Base-by-base conservation (phyloP, 768 basidiomycete genomes). In the Xanthoconium purpureum region DNA sequence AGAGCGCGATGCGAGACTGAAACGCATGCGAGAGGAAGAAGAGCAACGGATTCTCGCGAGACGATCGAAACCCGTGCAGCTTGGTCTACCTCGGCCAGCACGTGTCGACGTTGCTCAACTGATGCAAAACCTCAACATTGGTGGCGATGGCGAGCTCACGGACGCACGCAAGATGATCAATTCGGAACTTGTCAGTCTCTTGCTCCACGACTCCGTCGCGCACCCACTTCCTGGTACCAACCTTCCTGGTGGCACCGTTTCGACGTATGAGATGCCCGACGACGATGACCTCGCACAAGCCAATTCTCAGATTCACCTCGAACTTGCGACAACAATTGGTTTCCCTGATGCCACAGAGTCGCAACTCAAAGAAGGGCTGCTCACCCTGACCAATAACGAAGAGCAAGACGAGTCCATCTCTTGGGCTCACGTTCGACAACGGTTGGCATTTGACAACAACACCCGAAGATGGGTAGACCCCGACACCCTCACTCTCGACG, bases 201-300 rank as follows among this genome's bases (percentile, higher is more conserved):
- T 98, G 56, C 81, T 85, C 52, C 94, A 98, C 67, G 97, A 99
- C 71, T 82, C 94, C 6, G 84, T 98, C 54, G 80, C 83, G 0
- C 78, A 94, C 72, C 95, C 96, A 5, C 73, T 98, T 14, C 92
- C 95, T 11, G 97, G 97, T 3, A 94, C 94, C 11, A 80, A 81
- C 24, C 78, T 81, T 36, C 81, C 93, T 7, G 92, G 94, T 7
- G 80, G 85, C 13, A 83, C 84, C 0, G 75, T 78, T 24, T 92
- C 91, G 15, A 66, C 67, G 1, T 93, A 95, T 58, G 77, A 79
- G 29, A 79, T 84, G 24, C 92, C 96, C n/a, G 77, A 81, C 20
- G 94, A 98, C 68, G 84, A 84, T 2, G 81, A 82, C 32, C 75
- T 98, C 20, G 80, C 81, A 8, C 73, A 71, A 10, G 96, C 97